Evolutionary conservation across 768 basidiomycete genomes (phyloP).

Genomic region (Mycena chlorophos): DNA sequence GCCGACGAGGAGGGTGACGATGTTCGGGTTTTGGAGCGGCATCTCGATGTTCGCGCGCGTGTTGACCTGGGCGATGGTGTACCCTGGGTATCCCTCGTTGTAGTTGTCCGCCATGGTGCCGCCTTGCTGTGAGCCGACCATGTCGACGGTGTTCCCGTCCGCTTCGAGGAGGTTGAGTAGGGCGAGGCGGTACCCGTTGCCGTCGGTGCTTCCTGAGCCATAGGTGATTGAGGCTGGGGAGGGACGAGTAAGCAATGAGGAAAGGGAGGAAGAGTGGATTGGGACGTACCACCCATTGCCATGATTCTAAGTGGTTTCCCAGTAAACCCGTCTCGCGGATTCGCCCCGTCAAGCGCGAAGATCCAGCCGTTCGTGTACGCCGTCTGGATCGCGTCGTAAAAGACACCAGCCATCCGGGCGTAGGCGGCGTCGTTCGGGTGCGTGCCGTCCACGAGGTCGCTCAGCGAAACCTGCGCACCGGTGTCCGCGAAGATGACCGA

Average conservation of each 20-base stretch:
- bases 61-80: background rate
- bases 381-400: background rate
- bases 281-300: background rate
- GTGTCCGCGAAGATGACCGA: background rate
- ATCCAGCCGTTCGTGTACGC: background rate
- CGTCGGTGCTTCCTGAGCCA: background rate
- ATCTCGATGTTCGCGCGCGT: background rate
- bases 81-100: background rate
- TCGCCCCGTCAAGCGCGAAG: background rate
- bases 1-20: background rate
- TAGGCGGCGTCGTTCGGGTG: background rate
- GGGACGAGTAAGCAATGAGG: background rate
- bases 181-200: background rate
- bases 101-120: background rate
- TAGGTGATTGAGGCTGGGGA: background rate
- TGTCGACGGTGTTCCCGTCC: background rate
- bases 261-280: too few relatives aligned
- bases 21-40: background rate
- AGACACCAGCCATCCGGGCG: background rate
- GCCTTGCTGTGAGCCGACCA: background rate
- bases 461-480: background rate
- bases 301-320: background rate
- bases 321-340: too few relatives aligned
- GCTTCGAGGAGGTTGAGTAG: background rate
- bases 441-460: background rate